phyloP scores from a whole-genome alignment of 208 protist genomes.

The Strigomonas culicis region DNA sequence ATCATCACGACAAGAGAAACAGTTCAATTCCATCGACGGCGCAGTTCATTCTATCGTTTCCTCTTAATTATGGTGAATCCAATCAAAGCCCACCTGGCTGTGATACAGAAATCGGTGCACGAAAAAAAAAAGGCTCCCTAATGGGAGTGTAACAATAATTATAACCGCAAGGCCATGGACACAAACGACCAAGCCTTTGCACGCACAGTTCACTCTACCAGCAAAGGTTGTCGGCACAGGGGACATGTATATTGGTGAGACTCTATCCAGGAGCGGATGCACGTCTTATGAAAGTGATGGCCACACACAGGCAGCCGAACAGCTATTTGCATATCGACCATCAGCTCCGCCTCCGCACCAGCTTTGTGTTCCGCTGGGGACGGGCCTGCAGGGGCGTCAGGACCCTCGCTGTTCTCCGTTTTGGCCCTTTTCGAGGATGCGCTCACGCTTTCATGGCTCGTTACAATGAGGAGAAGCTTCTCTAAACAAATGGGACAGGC shows the following conservation, averaged over 20 bases:
- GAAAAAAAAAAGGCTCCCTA: not conserved
- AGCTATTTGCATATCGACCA: not conserved
- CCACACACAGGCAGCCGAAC: conserved; percentile 1
- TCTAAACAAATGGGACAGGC: conserved; percentile 7
- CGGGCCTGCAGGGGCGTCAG: too few species aligned
- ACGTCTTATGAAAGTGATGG: conserved; percentile 2
- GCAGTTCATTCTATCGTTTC: too few species aligned
- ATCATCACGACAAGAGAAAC: too few species aligned
- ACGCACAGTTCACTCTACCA: not conserved
- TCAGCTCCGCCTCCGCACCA: too few species aligned
- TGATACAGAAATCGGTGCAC: too few species aligned
- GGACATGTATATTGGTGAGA: not conserved
- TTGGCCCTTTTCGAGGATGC: not conserved
- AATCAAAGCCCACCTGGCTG: too few species aligned
- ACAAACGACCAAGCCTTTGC: too few species aligned
- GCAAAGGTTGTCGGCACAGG: not conserved
- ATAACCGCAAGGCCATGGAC: too few species aligned
- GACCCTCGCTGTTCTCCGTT: not conserved
- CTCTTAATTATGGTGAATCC: too few species aligned
- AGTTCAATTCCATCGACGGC: too few species aligned
- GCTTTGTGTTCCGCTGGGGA: not conserved
- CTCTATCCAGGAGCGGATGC: not conserved
- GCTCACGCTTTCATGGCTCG: not conserved
- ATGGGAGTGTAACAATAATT: too few species aligned
- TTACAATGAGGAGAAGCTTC: not conserved